These are phyloP conservation scores for Russula brevipes DNA, from an alignment of 768 basidiomycete species.

Conservation along the genomic window DNA sequence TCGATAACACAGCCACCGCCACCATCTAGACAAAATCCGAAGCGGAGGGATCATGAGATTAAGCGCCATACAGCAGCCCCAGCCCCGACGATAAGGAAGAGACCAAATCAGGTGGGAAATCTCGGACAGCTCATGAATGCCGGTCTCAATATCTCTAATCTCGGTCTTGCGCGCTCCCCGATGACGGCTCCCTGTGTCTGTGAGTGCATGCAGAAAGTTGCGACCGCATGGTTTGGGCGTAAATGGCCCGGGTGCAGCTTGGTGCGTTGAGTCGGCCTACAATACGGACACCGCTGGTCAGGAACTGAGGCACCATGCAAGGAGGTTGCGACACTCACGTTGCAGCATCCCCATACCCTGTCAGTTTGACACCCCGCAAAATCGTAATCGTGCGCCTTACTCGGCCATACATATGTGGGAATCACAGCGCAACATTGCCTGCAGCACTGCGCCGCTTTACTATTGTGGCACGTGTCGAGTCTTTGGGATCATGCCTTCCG, in stretches of 20 bases:
- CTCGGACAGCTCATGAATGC: conserved; percentile 92
- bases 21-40: conserved; percentile 15
- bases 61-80: conserved; percentile 73
- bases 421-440: conserved; percentile 47
- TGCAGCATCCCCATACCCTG: conserved; percentile 67
- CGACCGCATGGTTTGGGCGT: conserved; percentile 62
- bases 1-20: background rate
- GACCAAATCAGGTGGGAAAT: conserved; percentile 92
- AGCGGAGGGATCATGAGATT: background rate
- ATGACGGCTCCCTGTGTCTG: conserved; percentile 92
- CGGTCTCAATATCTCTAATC: conserved; percentile 93
- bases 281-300: background rate
- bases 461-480: conserved; percentile 73
- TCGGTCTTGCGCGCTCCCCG: conserved; percentile 84
- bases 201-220: conserved; percentile 82
- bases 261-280: conserved; percentile 15
- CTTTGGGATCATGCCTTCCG: conserved; percentile 84
- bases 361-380: conserved; percentile 78
- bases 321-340: conserved; percentile 27
- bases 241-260: conserved; percentile 53
- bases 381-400: no score
- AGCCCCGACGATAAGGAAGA: conserved; percentile 80
- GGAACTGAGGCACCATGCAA: no score
- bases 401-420: conserved; percentile 40
- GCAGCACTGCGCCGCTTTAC: conserved; percentile 45